A percentile compares a stretch with the other conserved stretches of the same genome.
Evolutionary conservation across 1,284 basidiomycete genomes (phyloP).

Genomic region (Uromyces viciae-fabae): DNA sequence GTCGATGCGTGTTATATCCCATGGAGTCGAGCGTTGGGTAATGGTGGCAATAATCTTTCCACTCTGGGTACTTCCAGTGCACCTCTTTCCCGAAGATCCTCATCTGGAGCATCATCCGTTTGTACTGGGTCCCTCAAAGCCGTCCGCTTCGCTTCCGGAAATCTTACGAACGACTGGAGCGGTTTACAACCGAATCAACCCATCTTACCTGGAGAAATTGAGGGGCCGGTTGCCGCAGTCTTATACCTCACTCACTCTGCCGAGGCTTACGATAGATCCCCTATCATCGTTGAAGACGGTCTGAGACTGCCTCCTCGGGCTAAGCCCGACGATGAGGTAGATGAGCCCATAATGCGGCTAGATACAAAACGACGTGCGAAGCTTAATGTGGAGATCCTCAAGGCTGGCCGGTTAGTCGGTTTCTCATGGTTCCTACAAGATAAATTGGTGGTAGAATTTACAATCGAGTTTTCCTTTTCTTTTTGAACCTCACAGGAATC

Average conservation of each 20-base stretch:
- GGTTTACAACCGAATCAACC: neutral
- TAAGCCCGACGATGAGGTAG: constrained; percentile 8
- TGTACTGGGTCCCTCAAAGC: constrained; percentile 12
- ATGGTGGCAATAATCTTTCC: neutral
- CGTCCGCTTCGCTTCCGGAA: constrained; percentile 32
- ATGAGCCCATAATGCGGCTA: neutral
- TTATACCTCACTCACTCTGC: constrained; percentile 43
- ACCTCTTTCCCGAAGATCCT: constrained; percentile 24
- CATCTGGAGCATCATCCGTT: neutral
- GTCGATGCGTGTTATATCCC: neutral
- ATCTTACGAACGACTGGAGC: neutral
- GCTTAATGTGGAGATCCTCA: neutral
- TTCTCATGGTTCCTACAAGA: neutral
- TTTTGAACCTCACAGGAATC: neutral
- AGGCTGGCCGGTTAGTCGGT: neutral
- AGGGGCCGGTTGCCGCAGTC: constrained; percentile 28
- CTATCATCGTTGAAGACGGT: constrained; percentile 32
- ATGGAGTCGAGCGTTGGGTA: neutral
- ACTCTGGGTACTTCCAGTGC: neutral
- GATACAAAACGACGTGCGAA: neutral
- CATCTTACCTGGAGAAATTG: neutral
- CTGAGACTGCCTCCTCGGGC: constrained; percentile 25
- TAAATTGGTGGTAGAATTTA: neutral
- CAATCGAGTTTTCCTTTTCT: neutral
- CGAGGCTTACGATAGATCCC: constrained; percentile 31